Percentiles rank a stretch among this genome's conserved stretches.
Conservation (phyloP, 345 rosid genomes). For the Salix arbutifolia region DNA sequence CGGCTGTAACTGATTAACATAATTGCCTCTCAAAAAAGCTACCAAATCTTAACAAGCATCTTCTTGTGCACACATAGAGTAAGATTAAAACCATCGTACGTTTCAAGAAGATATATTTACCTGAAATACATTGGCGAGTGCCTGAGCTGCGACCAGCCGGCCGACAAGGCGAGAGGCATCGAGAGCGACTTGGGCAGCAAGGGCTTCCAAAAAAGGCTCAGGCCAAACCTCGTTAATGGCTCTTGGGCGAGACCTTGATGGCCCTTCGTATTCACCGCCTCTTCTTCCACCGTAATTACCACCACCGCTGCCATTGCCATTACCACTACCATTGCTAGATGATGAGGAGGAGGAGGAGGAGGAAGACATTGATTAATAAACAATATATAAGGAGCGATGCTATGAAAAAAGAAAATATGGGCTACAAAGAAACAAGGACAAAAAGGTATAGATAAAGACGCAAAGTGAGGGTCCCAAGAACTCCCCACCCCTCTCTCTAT, state of each 20-base stretch:
- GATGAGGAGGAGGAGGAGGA: constrained; percentile 26
- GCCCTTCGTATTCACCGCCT: constrained; percentile 51
- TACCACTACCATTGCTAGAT: constrained; percentile 16
- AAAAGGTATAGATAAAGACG: constrained; percentile 70
- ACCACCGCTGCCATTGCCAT: constrained; percentile 17
- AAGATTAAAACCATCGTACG: not conserved
- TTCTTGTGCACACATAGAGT: no score
- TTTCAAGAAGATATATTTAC: constrained; percentile 22
- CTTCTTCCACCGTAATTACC: constrained; percentile 19
- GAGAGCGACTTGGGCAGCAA: constrained; percentile 66
- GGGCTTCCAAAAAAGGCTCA: constrained; percentile 81
- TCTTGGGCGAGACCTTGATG: constrained; percentile 51
- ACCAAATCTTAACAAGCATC: not conserved
- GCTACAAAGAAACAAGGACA: constrained; percentile 48
- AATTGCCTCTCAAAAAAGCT: not conserved
- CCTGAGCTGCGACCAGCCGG: constrained; percentile 67
- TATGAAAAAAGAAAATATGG: constrained; percentile 20
- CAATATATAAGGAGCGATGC: not conserved
- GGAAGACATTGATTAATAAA: constrained; percentile 16
- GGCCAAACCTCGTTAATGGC: constrained; percentile 77
- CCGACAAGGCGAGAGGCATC: constrained; percentile 53
- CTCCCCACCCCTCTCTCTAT: no score
- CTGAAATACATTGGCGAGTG: constrained; percentile 72
- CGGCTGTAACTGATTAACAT: not conserved
- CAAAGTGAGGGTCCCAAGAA: constrained; percentile 49